Evolutionary conservation across 139 green algal species (phyloP), one percentile per base, ranked within the genome.

Genomic region (Chlorella sp.): DNA sequence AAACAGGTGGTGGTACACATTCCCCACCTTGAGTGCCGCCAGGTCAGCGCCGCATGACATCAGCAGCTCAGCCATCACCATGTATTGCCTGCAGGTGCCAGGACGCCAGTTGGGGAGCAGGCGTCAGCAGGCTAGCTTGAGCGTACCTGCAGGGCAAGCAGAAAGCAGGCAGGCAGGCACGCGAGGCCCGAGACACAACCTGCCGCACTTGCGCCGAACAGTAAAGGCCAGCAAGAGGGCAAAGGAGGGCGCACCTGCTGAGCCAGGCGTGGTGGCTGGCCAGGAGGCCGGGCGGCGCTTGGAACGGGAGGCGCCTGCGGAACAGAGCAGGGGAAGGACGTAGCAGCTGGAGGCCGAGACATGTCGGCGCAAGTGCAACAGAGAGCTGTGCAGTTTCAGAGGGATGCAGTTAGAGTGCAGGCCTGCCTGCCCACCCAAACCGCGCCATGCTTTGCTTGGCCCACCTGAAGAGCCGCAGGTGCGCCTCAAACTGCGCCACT

Each of bases 21-120:
- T 7, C 19, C 34, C 21, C 69, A 60, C 61, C 61, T 82, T 66
- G 28, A 93, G 88, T 11, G 75, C 15, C 9, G 86, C 77, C 19
- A 84, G 86, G 68, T 92, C 88, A 0, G 90, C 90, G 21, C 90
- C 75, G 36, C 64, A 83, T 39, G 22, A 78, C 69, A 81, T 1
- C 3, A 95, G 86, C 75, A 93, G 92, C 89, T 93, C 89, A 2
- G 82, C 91, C 75, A 94, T 90, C 34, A 92, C 92, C 11, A 68
- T 73, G 82, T 94, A 91, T 89, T 95, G 92, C 26, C 92, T 81
- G 87, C 40, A 39, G 19, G 3, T 1, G 3, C n/a, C 48, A 9
- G 48, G 48, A 57, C 48, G 48, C 7, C 5, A 5, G 9, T 57
- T 57, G 48, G 48, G 48, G 48, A 30, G 7, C 34, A 57, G 1